Conservation (phyloP, 1,284 basidiomycete genomes). For the Vanrija sp. region DNA sequence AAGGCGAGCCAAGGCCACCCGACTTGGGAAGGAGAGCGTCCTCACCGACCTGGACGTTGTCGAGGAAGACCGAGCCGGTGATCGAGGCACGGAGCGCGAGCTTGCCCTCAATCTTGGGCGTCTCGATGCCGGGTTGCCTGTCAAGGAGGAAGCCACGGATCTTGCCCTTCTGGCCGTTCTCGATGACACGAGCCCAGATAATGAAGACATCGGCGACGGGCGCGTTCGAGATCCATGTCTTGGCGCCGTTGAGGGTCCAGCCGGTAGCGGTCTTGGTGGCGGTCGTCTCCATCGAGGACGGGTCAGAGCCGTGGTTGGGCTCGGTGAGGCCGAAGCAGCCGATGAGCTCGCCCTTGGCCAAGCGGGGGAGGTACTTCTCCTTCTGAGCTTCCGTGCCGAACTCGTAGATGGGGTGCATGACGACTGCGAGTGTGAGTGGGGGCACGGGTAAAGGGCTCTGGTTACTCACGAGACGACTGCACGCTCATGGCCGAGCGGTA, state of each 20-base stretch:
- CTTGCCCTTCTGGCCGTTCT: conserved; percentile 58
- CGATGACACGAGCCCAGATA: conserved; percentile 67
- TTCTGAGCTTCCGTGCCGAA: conserved; percentile 89
- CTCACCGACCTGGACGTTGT: conserved; percentile 67
- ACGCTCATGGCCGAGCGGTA: conserved; percentile 95
- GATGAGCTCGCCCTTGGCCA: conserved; percentile 76
- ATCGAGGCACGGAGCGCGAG: conserved; percentile 81
- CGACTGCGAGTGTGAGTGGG: conserved; percentile 50
- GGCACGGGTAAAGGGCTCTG: too few relatives aligned
- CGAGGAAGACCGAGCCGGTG: conserved; percentile 92
- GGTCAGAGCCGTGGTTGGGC: conserved; percentile 94
- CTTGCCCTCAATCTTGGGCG: conserved; percentile 90
- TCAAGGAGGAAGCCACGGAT: conserved; percentile 81
- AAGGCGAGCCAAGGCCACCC: conserved; percentile 73
- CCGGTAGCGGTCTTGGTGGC: conserved; percentile 80
- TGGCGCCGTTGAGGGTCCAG: conserved; percentile 81
- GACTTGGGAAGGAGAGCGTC: conserved; percentile 72
- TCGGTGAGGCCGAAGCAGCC: conserved; percentile 96
- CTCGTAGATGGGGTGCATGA: conserved; percentile 94
- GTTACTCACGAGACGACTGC: conserved; percentile 63
- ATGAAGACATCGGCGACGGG: conserved; percentile 82
- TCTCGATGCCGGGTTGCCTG: conserved; percentile 60
- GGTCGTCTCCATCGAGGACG: conserved; percentile 87
- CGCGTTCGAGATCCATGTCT: conserved; percentile 95
- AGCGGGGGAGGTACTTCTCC: conserved; percentile 74